Evolutionary conservation across 2,329 filamentous ascomycete genomes (phyloP).

Genomic region (Fusarium lyarnte): DNA sequence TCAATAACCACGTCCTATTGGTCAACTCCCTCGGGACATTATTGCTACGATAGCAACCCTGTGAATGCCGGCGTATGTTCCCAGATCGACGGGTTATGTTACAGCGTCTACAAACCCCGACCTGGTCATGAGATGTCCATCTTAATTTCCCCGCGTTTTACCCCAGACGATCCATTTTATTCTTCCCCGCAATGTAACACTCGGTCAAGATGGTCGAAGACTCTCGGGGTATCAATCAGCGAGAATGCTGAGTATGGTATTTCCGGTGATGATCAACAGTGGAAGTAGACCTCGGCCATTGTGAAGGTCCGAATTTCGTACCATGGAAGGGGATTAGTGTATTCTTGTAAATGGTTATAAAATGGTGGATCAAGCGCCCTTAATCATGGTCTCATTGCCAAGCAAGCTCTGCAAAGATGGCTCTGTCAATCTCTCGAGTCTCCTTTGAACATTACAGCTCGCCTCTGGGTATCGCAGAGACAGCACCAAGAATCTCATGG

Average conservation of each 20-base stretch:
- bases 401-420: conserved; percentile 39
- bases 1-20: too few relatives aligned
- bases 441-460: conserved; percentile 55
- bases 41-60: background rate
- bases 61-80: background rate
- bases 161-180: background rate
- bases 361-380: rapidly evolving
- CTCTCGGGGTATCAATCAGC: background rate
- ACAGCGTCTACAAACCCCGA: background rate
- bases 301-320: background rate
- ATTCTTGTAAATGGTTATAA: rapidly evolving
- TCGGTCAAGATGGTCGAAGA: background rate
- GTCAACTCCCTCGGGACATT: background rate
- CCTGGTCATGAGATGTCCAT: background rate
- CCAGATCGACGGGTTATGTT: background rate
- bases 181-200: background rate
- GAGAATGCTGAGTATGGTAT: background rate
- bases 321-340: background rate
- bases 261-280: background rate
- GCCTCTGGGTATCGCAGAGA: conserved; percentile 56
- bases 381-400: rapidly evolving
- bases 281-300: background rate
- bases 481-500: conserved; percentile 58
- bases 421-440: conserved; percentile 51
- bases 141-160: background rate